Evolutionary conservation across 805 yeast species (phyloP).

Genomic region (Lipomyces yamadae): DNA sequence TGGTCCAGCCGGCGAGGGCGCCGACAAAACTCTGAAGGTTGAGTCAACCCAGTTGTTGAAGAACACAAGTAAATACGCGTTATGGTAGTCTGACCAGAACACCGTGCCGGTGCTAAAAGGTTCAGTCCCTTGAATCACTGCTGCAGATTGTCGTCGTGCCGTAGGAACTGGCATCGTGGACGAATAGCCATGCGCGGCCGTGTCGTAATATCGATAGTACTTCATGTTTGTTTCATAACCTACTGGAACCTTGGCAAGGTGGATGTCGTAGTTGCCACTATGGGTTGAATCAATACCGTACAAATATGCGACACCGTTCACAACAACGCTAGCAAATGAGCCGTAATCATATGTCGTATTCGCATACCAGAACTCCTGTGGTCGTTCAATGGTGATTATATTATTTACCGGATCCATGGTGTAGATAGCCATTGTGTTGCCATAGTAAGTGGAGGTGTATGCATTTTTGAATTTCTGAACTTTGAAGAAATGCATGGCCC

Average conservation of each 20-base stretch:
- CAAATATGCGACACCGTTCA: conserved; percentile 19
- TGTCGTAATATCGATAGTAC: conserved; percentile 15
- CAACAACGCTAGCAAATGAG: conserved; percentile 23
- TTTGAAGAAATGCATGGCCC: conserved; percentile 19
- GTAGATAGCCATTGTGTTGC: conserved; percentile 22
- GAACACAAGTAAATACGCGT: conserved; percentile 15
- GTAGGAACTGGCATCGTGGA: conserved; percentile 17
- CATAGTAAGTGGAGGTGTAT: neutral
- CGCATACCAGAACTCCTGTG: conserved; percentile 6
- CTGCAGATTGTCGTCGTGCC: conserved; percentile 16
- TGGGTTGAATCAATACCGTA: conserved; percentile 14
- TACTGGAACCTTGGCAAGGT: conserved; percentile 18
- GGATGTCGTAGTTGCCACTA: conserved; percentile 17
- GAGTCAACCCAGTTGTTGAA: conserved; percentile 24
- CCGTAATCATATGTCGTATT: conserved; percentile 18
- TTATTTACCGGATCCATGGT: conserved; percentile 3
- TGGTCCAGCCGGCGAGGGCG: conserved; percentile 21
- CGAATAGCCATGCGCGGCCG: neutral
- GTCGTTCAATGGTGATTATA: conserved; percentile 6
- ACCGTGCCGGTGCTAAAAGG: conserved; percentile 24
- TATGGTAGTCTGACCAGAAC: conserved; percentile 22
- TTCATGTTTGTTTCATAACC: neutral
- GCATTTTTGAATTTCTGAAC: conserved; percentile 8
- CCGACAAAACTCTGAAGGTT: conserved; percentile 1
- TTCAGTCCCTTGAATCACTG: conserved; percentile 16